phyloP scores from a whole-genome alignment of 2,329 filamentous ascomycete genomes.

The Dothideomycetes sp. region DNA sequence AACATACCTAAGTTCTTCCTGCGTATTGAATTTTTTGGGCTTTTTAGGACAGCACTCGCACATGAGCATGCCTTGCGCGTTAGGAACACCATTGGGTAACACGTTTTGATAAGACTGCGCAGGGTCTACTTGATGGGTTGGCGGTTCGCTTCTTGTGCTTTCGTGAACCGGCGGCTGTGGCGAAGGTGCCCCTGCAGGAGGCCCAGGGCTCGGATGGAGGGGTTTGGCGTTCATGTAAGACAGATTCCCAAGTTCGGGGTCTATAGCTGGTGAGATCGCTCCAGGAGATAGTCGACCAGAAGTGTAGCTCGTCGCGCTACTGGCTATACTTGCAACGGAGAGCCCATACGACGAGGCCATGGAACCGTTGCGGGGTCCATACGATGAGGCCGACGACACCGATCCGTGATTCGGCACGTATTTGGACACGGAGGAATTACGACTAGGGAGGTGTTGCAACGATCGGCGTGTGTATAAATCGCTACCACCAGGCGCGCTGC shows the following conservation, averaged over 20 bases:
- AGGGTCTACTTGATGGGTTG: too few relatives aligned
- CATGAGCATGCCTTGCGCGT: conserved; percentile 52
- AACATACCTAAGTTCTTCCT: conserved; percentile 70
- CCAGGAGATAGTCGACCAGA: conserved; percentile 52
- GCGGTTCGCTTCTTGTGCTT: too few relatives aligned
- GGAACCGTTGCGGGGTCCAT: conserved; percentile 49
- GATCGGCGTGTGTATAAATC: conserved; percentile 46
- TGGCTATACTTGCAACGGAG: conserved; percentile 51
- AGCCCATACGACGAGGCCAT: conserved; percentile 47
- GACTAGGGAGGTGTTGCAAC: conserved; percentile 44
- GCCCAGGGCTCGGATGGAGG: conserved; percentile 31
- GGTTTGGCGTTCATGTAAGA: conserved; percentile 40
- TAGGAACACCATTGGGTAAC: conserved; percentile 30
- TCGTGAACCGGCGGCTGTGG: conserved; percentile 19
- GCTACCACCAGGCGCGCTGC: conserved; percentile 28
- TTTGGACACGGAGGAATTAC: conserved; percentile 42
- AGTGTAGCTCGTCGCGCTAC: conserved; percentile 54
- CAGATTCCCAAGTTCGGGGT: conserved; percentile 42
- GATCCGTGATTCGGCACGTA: conserved; percentile 47
- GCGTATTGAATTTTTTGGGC: conserved; percentile 84
- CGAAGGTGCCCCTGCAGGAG: conserved; percentile 25
- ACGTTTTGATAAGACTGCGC: not conserved
- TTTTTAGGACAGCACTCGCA: conserved; percentile 97
- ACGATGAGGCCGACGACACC: conserved; percentile 54
- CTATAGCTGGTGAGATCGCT: conserved; percentile 47